These are phyloP conservation scores for Sapria himalayana DNA, from an alignment of 345 rosid species.

Conservation along the genomic window DNA sequence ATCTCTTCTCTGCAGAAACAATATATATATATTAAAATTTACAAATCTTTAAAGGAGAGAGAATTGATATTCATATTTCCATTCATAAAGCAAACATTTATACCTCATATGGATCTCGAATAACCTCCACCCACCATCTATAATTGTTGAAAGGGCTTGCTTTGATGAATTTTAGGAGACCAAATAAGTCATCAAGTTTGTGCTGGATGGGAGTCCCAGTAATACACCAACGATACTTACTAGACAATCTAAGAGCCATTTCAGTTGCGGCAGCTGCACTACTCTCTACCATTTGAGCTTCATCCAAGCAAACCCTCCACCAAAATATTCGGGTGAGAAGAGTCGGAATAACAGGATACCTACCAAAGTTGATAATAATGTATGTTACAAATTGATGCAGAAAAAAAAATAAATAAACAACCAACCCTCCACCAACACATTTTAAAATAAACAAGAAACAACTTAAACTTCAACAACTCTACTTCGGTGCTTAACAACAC, in stretches of 20 bases:
- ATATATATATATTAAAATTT: not conserved
- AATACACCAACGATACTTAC: slow-evolving; percentile 82
- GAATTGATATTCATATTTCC: not conserved
- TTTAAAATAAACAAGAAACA: no score
- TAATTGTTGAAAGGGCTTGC: slow-evolving; percentile 56
- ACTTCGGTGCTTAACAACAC: no score
- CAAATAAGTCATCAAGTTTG: slow-evolving; percentile 82
- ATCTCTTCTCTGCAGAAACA: slow-evolving; percentile 40
- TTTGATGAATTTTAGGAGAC: slow-evolving; percentile 65
- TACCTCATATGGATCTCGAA: slow-evolving; percentile 86
- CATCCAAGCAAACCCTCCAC: slow-evolving; percentile 98
- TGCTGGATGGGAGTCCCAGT: slow-evolving; percentile 95
- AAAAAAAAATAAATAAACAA: no score
- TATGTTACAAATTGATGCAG: no score
- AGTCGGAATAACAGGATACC: slow-evolving; percentile 93
- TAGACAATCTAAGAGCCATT: slow-evolving; percentile 70
- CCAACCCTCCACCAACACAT: no score
- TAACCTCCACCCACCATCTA: slow-evolving; percentile 85
- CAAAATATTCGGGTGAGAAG: slow-evolving; percentile 74
- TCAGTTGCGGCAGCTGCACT: slow-evolving; percentile 85
- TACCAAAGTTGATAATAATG: slow-evolving; percentile 10
- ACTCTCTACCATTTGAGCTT: slow-evolving; percentile 98
- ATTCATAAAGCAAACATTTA: slow-evolving; percentile 3
- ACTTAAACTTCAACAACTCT: no score
- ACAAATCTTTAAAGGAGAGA: slow-evolving; percentile 1